Conservation (phyloP, 164 flowering plant species). For the Hamamelis virginiana region DNA sequence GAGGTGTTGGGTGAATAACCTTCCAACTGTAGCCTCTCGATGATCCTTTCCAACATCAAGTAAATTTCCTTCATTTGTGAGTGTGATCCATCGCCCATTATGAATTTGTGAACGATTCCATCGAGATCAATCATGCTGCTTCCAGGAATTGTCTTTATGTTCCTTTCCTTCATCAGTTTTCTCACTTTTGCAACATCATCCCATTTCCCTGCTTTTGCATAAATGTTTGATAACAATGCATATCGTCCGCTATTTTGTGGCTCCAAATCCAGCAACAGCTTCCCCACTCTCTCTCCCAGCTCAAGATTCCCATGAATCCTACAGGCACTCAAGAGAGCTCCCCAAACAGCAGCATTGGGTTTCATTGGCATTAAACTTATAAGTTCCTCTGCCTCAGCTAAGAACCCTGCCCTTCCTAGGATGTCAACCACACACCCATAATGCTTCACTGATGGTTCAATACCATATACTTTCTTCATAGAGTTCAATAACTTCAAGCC, state of each 20-base stretch:
- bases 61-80: conserved; percentile 31
- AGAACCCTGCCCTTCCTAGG: conserved; percentile 42
- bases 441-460: conserved; percentile 39
- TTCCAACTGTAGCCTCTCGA: conserved; percentile 23
- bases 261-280: conserved; percentile 36
- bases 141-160: conserved; percentile 39
- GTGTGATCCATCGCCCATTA: conserved; percentile 35
- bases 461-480: conserved; percentile 25
- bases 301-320: conserved; percentile 36
- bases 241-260: conserved; percentile 42
- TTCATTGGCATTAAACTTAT: conserved; percentile 36
- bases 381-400: conserved; percentile 34
- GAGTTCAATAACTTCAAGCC: conserved; percentile 29
- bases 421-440: conserved; percentile 46
- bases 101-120: conserved; percentile 34
- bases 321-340: conserved; percentile 47
- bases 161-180: conserved; percentile 37
- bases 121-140: conserved; percentile 35
- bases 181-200: conserved; percentile 35
- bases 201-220: conserved; percentile 45
- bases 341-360: conserved; percentile 42
- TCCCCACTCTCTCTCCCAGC: conserved; percentile 36
- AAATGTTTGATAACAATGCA: conserved; percentile 36
- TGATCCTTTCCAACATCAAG: conserved; percentile 28
- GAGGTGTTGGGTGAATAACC: conserved; percentile 34